phyloP scores from a whole-genome alignment of 495 filamentous ascomycete genomes.

The Podospora pseudoanserina region DNA sequence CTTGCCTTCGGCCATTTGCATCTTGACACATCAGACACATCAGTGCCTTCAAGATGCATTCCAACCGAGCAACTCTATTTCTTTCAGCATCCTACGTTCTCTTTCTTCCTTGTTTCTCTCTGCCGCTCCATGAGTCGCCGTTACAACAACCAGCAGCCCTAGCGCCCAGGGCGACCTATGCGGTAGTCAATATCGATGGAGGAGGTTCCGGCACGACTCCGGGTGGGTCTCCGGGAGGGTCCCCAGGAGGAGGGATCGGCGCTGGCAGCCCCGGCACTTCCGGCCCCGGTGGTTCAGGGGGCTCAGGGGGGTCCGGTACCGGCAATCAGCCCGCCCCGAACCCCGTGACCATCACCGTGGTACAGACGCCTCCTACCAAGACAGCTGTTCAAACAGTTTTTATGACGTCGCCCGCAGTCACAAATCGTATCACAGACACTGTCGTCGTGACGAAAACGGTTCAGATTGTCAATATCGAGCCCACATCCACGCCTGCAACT shows the following conservation, averaged over 20 bases:
- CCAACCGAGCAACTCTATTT: conserved; percentile 4
- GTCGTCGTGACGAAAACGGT: conserved; percentile 23
- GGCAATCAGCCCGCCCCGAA: conserved; percentile 1
- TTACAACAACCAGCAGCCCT: neutral
- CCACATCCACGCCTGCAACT: conserved; percentile 3
- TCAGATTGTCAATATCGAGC: conserved; percentile 8
- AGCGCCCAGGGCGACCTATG: conserved; percentile 29
- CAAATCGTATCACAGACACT: conserved; percentile 14
- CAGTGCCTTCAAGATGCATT: neutral
- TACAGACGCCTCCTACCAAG: conserved; percentile 17
- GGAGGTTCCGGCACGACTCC: conserved; percentile 20
- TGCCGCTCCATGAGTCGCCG: conserved; percentile 21
- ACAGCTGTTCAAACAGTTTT: conserved; percentile 17
- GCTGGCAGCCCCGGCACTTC: conserved; percentile 3
- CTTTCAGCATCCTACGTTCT: conserved; percentile 11
- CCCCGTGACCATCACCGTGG: conserved; percentile 23
- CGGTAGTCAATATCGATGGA: conserved; percentile 31
- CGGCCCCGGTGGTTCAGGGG: conserved; percentile 16
- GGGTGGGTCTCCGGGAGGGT: conserved; percentile 13
- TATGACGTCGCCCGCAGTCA: conserved; percentile 13
- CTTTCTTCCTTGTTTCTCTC: conserved; percentile 10
- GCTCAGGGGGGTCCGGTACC: conserved; percentile 17
- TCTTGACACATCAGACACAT: neutral
- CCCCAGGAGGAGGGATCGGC: neutral
- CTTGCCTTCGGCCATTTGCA: neutral